A percentile compares a stretch with the other conserved stretches of the same genome.
Conservation (phyloP, 2,329 filamentous ascomycete genomes). For the Xylogone sp. region DNA sequence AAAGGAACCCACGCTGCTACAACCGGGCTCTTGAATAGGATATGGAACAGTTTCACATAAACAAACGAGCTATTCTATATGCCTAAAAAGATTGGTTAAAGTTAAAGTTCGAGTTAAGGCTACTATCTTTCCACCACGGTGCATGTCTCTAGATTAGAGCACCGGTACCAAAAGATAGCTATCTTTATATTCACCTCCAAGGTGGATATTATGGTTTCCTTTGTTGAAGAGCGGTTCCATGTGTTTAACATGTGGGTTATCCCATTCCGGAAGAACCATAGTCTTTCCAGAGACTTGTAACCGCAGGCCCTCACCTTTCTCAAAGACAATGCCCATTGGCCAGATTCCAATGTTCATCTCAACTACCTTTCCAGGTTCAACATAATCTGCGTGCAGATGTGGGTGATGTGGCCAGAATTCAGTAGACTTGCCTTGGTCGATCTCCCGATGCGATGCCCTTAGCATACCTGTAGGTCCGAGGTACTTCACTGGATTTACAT, state of each 20-base stretch:
- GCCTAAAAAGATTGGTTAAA: too few species aligned
- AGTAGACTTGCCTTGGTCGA: slow-evolving; percentile 3
- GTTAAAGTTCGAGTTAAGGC: too few species aligned
- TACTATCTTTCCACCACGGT: too few species aligned
- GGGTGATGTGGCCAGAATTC: slow-evolving; percentile 6
- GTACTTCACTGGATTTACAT: slow-evolving; percentile 3
- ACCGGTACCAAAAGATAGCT: too few species aligned
- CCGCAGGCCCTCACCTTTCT: slow-evolving; percentile 8
- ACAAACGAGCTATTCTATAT: too few species aligned
- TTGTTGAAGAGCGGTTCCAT: not conserved
- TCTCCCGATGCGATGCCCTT: slow-evolving; percentile 9
- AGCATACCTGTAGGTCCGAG: slow-evolving; percentile 10
- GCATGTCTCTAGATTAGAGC: too few species aligned
- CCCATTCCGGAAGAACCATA: not conserved
- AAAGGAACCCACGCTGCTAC: too few species aligned
- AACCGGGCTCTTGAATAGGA: too few species aligned
- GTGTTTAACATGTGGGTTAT: not conserved
- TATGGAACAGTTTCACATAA: too few species aligned
- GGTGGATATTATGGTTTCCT: not conserved
- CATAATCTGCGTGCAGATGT: slow-evolving; percentile 7
- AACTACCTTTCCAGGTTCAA: slow-evolving; percentile 10
- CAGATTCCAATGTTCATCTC: slow-evolving; percentile 12
- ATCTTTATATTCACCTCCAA: not conserved
- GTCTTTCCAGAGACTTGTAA: slow-evolving; percentile 1
- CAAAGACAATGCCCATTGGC: slow-evolving; percentile 13